These are phyloP conservation scores for Periconia sp. DNA, from an alignment of 2,329 filamentous ascomycete genomes.

Conservation along the genomic window DNA sequence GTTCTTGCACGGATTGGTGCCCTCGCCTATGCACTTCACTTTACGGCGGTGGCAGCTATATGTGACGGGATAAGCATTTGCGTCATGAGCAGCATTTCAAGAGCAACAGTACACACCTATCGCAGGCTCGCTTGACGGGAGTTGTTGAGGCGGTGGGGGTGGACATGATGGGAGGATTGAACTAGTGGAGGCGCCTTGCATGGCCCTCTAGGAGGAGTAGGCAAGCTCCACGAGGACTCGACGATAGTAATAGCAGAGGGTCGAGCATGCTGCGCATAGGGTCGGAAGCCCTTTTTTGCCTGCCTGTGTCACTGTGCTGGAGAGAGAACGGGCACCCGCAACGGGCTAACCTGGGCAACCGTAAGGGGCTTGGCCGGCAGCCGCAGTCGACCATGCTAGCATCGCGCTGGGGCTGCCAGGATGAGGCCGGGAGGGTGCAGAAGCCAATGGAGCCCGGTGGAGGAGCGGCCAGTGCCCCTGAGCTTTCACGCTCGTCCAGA, in stretches of 20 bases:
- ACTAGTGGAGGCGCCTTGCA: slow-evolving; percentile 27
- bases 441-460: slow-evolving; percentile 32
- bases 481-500: slow-evolving; percentile 17
- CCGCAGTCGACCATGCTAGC: slow-evolving; percentile 42
- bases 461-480: slow-evolving; percentile 28
- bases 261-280: slow-evolving; percentile 35
- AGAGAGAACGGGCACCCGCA: slow-evolving; percentile 36
- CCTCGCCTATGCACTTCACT: slow-evolving; percentile 59
- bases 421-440: slow-evolving; percentile 17
- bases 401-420: slow-evolving; percentile 31
- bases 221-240: slow-evolving; percentile 32
- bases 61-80: slow-evolving; percentile 16
- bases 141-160: slow-evolving; percentile 39
- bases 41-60: slow-evolving; percentile 55
- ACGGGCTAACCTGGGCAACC: slow-evolving; percentile 40
- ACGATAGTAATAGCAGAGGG: slow-evolving; percentile 34
- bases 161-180: slow-evolving; percentile 32
- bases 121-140: slow-evolving; percentile 50
- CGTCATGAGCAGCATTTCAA: slow-evolving; percentile 10
- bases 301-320: slow-evolving; percentile 44
- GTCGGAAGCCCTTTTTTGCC: slow-evolving; percentile 32
- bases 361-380: slow-evolving; percentile 41
- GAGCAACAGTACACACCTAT: slow-evolving; percentile 42
- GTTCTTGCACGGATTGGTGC: slow-evolving; percentile 64
- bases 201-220: slow-evolving; percentile 30